These are phyloP conservation scores for Geotrichum macrosporum DNA, from an alignment of 1,139 yeast species.

Conservation along the genomic window DNA sequence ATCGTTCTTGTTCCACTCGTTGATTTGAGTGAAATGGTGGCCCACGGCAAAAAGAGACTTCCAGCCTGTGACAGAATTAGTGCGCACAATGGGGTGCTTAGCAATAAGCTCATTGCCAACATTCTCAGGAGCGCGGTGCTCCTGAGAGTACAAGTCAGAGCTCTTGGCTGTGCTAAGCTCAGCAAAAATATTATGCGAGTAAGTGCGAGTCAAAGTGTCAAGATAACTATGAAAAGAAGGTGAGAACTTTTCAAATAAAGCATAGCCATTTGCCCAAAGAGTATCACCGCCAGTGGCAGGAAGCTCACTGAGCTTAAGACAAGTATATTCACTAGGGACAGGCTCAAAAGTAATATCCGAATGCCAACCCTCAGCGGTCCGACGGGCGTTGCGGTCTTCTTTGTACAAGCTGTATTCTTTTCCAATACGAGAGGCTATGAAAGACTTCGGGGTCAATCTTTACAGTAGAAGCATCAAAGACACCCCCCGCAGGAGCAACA, in stretches of 20 bases:
- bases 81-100: constrained; percentile 45
- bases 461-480: constrained; percentile 4
- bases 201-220: constrained; percentile 39
- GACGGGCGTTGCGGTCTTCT: background rate
- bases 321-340: constrained; percentile 46
- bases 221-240: constrained; percentile 43
- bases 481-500: constrained; percentile 9
- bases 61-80: constrained; percentile 50
- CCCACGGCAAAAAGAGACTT: constrained; percentile 45
- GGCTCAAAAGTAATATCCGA: constrained; percentile 49
- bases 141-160: constrained; percentile 24
- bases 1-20: constrained; percentile 51
- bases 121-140: constrained; percentile 38
- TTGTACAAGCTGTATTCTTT: background rate
- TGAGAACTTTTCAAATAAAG: constrained; percentile 45
- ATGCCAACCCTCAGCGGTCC: constrained; percentile 38
- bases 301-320: constrained; percentile 43
- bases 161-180: background rate
- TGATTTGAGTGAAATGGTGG: constrained; percentile 42
- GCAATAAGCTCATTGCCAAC: constrained; percentile 33
- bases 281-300: constrained; percentile 49
- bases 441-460: constrained; percentile 10
- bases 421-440: background rate
- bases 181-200: constrained; percentile 24
- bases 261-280: constrained; percentile 46